Percentiles rank a stretch among this genome's conserved stretches.
These are phyloP conservation scores for Aspergillus diversus DNA, from an alignment of 495 filamentous ascomycete species.

Conservation along the genomic window DNA sequence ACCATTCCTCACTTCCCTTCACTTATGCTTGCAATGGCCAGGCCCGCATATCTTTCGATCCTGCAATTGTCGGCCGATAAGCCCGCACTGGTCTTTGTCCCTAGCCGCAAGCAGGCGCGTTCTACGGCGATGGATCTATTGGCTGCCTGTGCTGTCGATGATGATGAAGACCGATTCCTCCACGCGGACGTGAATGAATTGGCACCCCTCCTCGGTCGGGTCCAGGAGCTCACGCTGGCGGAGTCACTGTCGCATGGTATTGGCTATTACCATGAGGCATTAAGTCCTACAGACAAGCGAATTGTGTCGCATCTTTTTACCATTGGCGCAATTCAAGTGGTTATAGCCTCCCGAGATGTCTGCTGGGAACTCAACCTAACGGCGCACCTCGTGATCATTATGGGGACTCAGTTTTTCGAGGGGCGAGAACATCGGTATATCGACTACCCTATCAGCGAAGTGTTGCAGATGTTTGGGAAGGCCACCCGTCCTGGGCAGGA, in stretches of 20 bases:
- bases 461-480: conserved; percentile 99
- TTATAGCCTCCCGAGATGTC: conserved; percentile 91
- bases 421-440: conserved; percentile 96
- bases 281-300: conserved; percentile 84
- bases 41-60: conserved; percentile 85
- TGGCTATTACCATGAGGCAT: conserved; percentile 94
- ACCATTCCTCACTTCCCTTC: conserved; percentile 96
- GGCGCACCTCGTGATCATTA: conserved; percentile 89
- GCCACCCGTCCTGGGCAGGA: conserved; percentile 78
- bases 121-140: conserved; percentile 88
- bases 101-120: conserved; percentile 88
- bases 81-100: conserved; percentile 88
- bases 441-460: conserved; percentile 92
- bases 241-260: conserved; percentile 95
- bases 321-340: conserved; percentile 88
- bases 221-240: conserved; percentile 84
- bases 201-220: conserved; percentile 73
- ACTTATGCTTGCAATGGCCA: conserved; percentile 97
- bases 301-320: conserved; percentile 91
- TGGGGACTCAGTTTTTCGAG: conserved; percentile 99
- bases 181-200: conserved; percentile 80
- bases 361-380: conserved; percentile 93
- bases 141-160: conserved; percentile 79
- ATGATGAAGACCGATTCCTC: conserved; percentile 92
- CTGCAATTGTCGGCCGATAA: conserved; percentile 84